Conservation (phyloP, 192 early-diverging fungal species). For the Glomus cerebriforme region DNA sequence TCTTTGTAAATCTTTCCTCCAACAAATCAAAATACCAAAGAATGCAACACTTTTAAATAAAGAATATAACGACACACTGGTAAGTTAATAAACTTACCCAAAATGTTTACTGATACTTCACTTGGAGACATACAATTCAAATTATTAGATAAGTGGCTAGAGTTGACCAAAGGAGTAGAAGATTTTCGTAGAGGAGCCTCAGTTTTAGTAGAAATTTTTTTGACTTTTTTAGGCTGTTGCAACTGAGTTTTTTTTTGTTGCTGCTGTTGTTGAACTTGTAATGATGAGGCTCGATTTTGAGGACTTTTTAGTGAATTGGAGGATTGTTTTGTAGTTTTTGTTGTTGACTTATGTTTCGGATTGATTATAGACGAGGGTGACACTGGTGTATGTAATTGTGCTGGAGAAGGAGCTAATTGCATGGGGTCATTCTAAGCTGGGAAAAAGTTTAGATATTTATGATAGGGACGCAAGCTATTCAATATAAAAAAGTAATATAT, state of each 20-base stretch:
- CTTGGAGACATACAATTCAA: constrained; percentile 15
- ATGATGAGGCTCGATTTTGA: neutral
- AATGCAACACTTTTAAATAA: neutral
- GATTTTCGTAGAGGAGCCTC: neutral
- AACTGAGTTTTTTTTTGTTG: neutral
- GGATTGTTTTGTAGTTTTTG: neutral
- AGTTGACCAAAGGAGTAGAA: neutral
- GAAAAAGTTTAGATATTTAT: neutral
- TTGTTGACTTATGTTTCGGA: neutral
- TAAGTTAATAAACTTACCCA: constrained; percentile 1
- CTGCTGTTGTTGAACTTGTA: neutral
- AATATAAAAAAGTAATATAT: neutral
- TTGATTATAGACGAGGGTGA: neutral
- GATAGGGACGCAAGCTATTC: neutral
- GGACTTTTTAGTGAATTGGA: neutral
- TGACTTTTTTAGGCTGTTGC: neutral
- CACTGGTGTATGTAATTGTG: neutral
- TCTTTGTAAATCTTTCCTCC: neutral
- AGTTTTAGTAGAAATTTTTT: neutral
- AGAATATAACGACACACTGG: neutral
- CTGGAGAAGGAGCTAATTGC: constrained; percentile 11
- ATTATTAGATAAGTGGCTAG: neutral
- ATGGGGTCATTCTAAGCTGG: constrained; percentile 11
- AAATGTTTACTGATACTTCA: constrained; percentile 6
- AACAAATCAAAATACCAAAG: neutral